These are phyloP conservation scores for Erodium maritimum DNA, from an alignment of 345 rosid genomes.

Conservation along the genomic window DNA sequence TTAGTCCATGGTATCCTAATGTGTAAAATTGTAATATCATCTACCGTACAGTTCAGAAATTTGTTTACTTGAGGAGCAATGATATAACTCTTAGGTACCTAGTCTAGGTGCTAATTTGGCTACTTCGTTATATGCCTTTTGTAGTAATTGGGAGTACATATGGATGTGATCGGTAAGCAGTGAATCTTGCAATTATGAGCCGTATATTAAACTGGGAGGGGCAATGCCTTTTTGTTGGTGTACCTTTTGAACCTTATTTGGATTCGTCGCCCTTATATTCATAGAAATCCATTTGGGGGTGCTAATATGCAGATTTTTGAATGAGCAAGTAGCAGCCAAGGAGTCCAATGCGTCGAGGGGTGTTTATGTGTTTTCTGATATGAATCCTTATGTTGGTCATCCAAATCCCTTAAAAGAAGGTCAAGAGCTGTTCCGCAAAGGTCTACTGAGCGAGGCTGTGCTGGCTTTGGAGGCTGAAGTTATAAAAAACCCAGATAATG, in stretches of 20 bases:
- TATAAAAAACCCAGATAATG: constrained; percentile 85
- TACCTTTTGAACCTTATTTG: too few relatives aligned
- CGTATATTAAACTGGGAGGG: too few relatives aligned
- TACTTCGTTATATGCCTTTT: neutral
- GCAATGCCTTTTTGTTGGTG: too few relatives aligned
- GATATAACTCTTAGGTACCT: neutral
- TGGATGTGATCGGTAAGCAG: too few relatives aligned
- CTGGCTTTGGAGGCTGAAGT: constrained; percentile 99
- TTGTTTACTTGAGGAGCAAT: neutral
- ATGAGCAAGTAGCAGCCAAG: constrained; percentile 57
- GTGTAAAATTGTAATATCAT: too few relatives aligned
- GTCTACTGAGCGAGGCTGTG: constrained; percentile 97
- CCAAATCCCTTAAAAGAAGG: constrained; percentile 96
- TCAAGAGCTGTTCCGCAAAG: constrained; percentile 86
- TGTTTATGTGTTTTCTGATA: constrained; percentile 89
- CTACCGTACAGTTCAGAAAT: too few relatives aligned
- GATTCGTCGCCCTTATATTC: too few relatives aligned
- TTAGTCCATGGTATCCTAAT: neutral
- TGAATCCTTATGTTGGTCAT: constrained; percentile 99
- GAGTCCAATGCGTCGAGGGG: constrained; percentile 61
- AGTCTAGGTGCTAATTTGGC: neutral
- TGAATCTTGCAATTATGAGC: too few relatives aligned
- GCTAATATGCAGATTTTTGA: constrained; percentile 38
- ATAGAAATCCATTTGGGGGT: too few relatives aligned
- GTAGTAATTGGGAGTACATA: neutral